Evolutionary conservation across 805 yeast species (phyloP), one percentile per base, ranked within the genome.

Genomic region (Candida peoriensis): DNA sequence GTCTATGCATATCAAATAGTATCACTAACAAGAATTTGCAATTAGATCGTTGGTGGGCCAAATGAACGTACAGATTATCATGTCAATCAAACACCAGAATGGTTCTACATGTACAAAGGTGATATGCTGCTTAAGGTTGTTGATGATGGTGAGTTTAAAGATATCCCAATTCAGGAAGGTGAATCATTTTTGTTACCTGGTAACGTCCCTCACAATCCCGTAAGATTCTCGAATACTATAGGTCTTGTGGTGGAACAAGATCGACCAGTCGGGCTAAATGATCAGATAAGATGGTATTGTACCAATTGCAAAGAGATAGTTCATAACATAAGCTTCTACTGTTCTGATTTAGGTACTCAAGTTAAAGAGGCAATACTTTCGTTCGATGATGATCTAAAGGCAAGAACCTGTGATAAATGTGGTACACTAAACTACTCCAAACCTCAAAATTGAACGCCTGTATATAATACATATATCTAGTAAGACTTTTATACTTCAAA

Each of bases 221-320:
- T 84, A 7, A 67, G 97, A 49, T 89, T 75, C 55, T 82, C 81
- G 3, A 66, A 89, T 48, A 87, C 96, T 1, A 78, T 89, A 13
- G 97, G 97, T 1, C 64, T 89, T 28, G 97, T 89, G 2, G 82
- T 89, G 13, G 97, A 89, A 52, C 96, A 89, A 59, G 95, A 87
- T 54, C 69, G 97, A 46, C 95, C 96, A 0, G 64, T 63, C 32
- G 85, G 74, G 1, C 63, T 71, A 16, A 67, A 73, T 39, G 97
- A 89, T 55, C 73, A 74, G 43, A 64, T 88, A 49, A 70, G 96
- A 48, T 89, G 96, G 96, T 89, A 89, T 54, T 89, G 97, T 50
- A 60, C 73, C 7, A 65, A 66, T 12, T 89, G 97, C 61, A 61
- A 60, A 36, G 72, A 72, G 24, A 63, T 79, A 10, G 80, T 84